These are phyloP conservation scores for Pythium oligandrum DNA, from an alignment of 352 stramenopile species.

Conservation along the genomic window DNA sequence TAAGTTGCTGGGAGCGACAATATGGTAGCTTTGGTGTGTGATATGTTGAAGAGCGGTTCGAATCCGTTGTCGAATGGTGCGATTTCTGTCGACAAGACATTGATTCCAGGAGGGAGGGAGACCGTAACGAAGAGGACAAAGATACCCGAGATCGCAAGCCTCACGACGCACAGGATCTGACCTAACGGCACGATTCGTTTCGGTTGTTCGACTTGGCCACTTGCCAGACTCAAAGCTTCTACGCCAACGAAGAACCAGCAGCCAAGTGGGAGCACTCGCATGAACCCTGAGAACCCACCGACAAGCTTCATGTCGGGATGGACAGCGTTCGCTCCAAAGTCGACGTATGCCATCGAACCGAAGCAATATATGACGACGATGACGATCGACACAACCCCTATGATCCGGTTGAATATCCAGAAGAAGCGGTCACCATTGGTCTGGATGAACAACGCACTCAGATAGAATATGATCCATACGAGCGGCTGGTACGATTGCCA, in stretches of 20 bases:
- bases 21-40: neutral
- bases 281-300: too few relatives aligned
- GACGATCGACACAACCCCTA: too few relatives aligned
- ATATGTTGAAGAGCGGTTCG: slow-evolving; percentile 12
- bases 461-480: neutral
- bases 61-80: slow-evolving; percentile 13
- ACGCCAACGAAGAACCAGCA: slow-evolving; percentile 48
- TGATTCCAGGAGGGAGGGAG: slow-evolving; percentile 14
- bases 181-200: slow-evolving; percentile 33
- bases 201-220: slow-evolving; percentile 29
- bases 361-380: too few relatives aligned
- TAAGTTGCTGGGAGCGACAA: slow-evolving; percentile 2
- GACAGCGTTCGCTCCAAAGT: too few relatives aligned
- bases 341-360: too few relatives aligned
- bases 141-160: slow-evolving; percentile 7
- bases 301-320: too few relatives aligned
- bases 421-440: too few relatives aligned
- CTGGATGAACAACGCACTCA: too few relatives aligned
- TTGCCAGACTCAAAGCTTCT: slow-evolving; percentile 27
- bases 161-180: slow-evolving; percentile 30
- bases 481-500: slow-evolving; percentile 2
- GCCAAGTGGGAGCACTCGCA: too few relatives aligned
- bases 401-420: too few relatives aligned
- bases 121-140: slow-evolving; percentile 24
- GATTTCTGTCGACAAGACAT: neutral